Conservation (phyloP, 1,284 basidiomycete species). For the Bjerkandera adusta region DNA sequence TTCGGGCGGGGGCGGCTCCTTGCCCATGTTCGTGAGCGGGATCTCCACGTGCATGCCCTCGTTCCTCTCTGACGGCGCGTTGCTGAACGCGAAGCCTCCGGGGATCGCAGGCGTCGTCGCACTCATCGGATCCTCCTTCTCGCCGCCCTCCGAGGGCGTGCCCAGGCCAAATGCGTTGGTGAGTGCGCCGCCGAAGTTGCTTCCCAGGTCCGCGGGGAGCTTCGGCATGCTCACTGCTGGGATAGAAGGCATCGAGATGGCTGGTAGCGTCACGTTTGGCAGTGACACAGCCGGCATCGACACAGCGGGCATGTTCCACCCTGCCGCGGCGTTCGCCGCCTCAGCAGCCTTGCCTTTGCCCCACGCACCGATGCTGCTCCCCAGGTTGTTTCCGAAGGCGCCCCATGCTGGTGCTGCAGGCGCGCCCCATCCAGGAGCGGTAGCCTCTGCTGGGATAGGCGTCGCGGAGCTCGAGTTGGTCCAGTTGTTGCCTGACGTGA, state of each 20-base stretch:
- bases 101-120: slow-evolving; percentile 1
- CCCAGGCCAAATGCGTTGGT: slow-evolving; percentile 6
- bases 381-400: background rate
- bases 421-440: background rate
- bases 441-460: background rate
- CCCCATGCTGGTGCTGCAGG: slow-evolving; percentile 1
- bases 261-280: background rate
- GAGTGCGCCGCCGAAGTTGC: slow-evolving; percentile 1
- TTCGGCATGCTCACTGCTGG: background rate
- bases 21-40: background rate
- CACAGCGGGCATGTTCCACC: slow-evolving; percentile 7
- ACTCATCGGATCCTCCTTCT: background rate
- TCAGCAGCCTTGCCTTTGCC: slow-evolving; percentile 1
- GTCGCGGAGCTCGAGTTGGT: slow-evolving; percentile 3
- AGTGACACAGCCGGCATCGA: background rate
- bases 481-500: slow-evolving; percentile 7
- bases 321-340: background rate
- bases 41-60: slow-evolving; percentile 4
- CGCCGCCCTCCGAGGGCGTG: background rate
- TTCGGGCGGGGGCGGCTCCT: background rate
- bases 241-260: background rate
- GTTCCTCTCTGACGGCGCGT: background rate
- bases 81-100: background rate
- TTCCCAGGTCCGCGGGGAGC: too few species aligned
- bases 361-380: background rate